Base-by-base conservation (phyloP, 768 basidiomycete species). In the Lentinula aciculospora region DNA sequence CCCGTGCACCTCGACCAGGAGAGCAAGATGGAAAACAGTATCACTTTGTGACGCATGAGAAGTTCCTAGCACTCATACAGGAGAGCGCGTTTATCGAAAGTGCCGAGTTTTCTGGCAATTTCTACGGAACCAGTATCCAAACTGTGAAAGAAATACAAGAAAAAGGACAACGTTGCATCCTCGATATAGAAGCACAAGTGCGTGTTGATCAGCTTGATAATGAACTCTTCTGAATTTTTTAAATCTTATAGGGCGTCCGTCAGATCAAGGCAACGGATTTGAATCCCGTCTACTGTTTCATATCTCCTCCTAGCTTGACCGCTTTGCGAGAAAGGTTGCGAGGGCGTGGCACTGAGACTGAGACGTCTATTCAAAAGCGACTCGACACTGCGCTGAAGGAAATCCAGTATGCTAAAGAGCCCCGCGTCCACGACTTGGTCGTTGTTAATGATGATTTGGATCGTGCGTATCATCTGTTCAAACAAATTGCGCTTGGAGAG, bases 131-230 rank as follows among this genome's bases (percentile, higher is more conserved):
- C 4, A 92, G 88, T 63, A 85, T 86, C 60, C 78, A 83, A 61
- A 85, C 94, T 21, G 84, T 98, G 29, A 74, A 78, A 32, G 77
- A 80, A 29, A 86, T 97, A 27, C 77, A 83, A 34, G 71, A 78
- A 17, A 75, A 80, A 3, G 92, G 91, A 15, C 82, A 81, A 60
- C 84, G 92, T 12, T 98, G 96, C 68, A 87, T 98, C 58, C 81
- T 98, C 37, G 96, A 98, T 68, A 98, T 98, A 58, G 96, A 98
- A 66, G 87, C 90, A 9, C 95, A 98, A 87, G 93, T 91, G 67
- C 57, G 77, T 73, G 47, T 19, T 44, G 45, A 56, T 42, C 31
- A 54, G 23, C 60, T 50, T 27, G 29, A 46, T 53, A 42, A 29
- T 39, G 21, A 57, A 53, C 44, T 48, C 40, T 63, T 66, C 63